A percentile compares a stretch with the other conserved stretches of the same genome.
These are phyloP conservation scores for Aspergillus saccharolyticus DNA, from an alignment of 495 filamentous ascomycete species.

Conservation along the genomic window DNA sequence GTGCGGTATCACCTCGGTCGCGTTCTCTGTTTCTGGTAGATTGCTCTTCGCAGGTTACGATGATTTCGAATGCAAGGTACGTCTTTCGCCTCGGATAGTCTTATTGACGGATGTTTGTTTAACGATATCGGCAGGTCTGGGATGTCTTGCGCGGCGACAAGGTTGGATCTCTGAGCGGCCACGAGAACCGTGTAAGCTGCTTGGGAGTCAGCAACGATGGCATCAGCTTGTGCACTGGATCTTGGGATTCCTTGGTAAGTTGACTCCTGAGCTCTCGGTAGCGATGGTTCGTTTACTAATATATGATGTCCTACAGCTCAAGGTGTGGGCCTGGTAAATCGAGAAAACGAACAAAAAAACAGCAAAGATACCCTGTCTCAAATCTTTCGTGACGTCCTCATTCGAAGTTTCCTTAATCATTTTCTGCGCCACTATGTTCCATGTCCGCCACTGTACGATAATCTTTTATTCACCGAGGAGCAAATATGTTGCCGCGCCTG, in stretches of 20 bases:
- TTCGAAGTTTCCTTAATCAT: slow-evolving; percentile 31
- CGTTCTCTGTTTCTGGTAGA: slow-evolving; percentile 94
- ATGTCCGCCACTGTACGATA: slow-evolving; percentile 45
- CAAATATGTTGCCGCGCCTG: slow-evolving; percentile 20
- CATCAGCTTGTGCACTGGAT: slow-evolving; percentile 98
- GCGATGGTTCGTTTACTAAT: slow-evolving; percentile 12
- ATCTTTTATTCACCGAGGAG: slow-evolving; percentile 33
- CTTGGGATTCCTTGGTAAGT: slow-evolving; percentile 97
- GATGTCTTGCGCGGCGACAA: slow-evolving; percentile 95
- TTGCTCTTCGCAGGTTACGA: slow-evolving; percentile 97
- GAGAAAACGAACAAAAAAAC: slow-evolving; percentile 28
- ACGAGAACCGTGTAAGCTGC: slow-evolving; percentile 98
- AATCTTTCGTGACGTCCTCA: slow-evolving; percentile 41
- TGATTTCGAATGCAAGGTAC: slow-evolving; percentile 99
- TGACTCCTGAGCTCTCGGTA: neutral
- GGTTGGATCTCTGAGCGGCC: slow-evolving; percentile 90
- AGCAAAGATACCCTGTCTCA: slow-evolving; percentile 44
- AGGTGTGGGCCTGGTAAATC: slow-evolving; percentile 75
- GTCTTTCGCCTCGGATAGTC: slow-evolving; percentile 10
- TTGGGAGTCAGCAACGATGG: slow-evolving; percentile 97
- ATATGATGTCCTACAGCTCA: slow-evolving; percentile 53
- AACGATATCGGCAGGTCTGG: slow-evolving; percentile 68
- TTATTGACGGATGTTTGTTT: neutral
- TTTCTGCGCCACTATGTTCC: slow-evolving; percentile 29
- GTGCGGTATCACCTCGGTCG: slow-evolving; percentile 96